Percentiles rank a stretch among this genome's conserved stretches.
phyloP scores from a whole-genome alignment of 306 rosid genomes.

The Prunus armeniaca region DNA sequence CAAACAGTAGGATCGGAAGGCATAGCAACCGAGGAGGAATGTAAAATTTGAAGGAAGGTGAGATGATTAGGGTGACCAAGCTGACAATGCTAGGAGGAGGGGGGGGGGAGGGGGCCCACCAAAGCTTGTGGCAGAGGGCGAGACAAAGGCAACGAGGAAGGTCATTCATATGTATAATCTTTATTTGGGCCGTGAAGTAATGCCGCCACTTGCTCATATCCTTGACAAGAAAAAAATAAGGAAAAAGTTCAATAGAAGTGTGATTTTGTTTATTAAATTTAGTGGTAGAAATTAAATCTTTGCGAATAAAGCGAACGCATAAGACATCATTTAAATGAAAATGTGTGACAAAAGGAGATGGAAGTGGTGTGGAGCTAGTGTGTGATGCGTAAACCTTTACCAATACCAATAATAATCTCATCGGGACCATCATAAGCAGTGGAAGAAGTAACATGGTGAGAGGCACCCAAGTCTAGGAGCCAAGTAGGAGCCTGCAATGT shows the following conservation, averaged over 20 bases:
- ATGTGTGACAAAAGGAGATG: rapidly evolving
- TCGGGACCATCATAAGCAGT: background rate
- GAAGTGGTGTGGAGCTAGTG: background rate
- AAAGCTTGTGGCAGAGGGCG: background rate
- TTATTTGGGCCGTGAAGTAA: background rate
- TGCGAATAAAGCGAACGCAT: background rate
- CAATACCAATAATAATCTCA: background rate
- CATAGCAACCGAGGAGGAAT: background rate
- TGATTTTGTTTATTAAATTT: background rate
- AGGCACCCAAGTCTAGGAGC: background rate
- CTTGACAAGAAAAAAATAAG: background rate
- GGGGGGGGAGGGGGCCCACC: too few relatives aligned
- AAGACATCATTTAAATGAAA: background rate
- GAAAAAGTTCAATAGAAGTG: background rate
- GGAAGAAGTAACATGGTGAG: background rate
- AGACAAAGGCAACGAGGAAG: background rate
- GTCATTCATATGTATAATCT: background rate
- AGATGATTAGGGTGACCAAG: background rate
- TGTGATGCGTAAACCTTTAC: background rate
- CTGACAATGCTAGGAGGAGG: background rate
- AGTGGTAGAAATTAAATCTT: background rate
- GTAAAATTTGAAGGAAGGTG: background rate
- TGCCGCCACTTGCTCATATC: background rate
- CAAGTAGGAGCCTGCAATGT: background rate
- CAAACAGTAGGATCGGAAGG: background rate